A percentile compares a stretch with the other conserved stretches of the same genome.
phyloP scores from a whole-genome alignment of 1,284 basidiomycete species.

The Xanthoconium separans region DNA sequence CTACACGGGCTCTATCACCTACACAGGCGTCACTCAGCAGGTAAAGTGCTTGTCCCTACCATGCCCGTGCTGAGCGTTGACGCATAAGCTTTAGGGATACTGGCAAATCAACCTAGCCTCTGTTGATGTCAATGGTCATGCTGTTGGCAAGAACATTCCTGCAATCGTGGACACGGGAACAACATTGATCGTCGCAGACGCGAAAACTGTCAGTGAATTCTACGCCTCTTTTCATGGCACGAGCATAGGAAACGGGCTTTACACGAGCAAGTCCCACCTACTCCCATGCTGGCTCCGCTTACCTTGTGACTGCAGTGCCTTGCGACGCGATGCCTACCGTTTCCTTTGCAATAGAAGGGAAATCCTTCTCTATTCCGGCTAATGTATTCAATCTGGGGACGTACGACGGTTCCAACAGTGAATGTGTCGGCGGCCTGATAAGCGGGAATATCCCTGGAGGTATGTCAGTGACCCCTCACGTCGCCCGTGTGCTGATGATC shows the following conservation, averaged over 20 bases:
- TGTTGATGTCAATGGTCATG: conserved; percentile 19
- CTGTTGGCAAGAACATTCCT: conserved; percentile 6
- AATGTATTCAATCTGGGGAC: conserved; percentile 28
- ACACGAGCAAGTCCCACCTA: conserved; percentile 14
- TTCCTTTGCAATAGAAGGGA: conserved; percentile 26
- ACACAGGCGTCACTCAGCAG: conserved; percentile 19
- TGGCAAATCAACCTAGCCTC: conserved; percentile 32
- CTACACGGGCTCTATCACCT: conserved; percentile 26
- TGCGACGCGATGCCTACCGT: conserved; percentile 29
- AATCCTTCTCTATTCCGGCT: conserved; percentile 17
- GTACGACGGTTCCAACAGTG: conserved; percentile 17
- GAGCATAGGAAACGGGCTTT: conserved; percentile 20
- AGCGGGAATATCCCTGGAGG: conserved; percentile 18
- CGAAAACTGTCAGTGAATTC: conserved; percentile 41
- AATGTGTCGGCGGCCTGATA: conserved; percentile 25
- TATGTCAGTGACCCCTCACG: conserved; percentile 6
- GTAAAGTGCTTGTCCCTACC: conserved; percentile 9
- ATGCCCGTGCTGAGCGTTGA: not conserved
- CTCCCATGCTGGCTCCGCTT: not conserved
- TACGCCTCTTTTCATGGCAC: conserved; percentile 47
- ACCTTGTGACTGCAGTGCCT: conserved; percentile 19
- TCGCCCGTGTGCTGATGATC: not conserved
- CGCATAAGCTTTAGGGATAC: conserved; percentile 21
- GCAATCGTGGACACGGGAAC: conserved; percentile 48
- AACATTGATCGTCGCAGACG: conserved; percentile 53